Base-by-base conservation (phyloP, 2,329 filamentous ascomycete genomes). In the Fusarium sp. region DNA sequence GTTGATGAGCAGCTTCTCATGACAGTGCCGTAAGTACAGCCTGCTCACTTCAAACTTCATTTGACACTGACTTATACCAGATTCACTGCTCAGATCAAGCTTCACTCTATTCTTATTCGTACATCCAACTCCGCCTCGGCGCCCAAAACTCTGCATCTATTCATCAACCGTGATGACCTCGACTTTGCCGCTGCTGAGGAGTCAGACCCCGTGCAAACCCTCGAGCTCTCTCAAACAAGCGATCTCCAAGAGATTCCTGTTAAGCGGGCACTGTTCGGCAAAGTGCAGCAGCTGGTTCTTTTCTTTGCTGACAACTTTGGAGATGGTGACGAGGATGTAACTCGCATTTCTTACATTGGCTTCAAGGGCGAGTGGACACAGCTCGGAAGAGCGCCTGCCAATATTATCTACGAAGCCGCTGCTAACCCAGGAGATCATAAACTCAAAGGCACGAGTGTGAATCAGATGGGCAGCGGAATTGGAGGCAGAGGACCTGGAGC, bases 341-440 rank as follows among this genome's bases (percentile, higher is more conserved):
- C 93, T 45, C 86, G 89, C 50, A 79, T 98, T 3, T 90, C 85
- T 66, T 99, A 98, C 81, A 69, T 98, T 59, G 96, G 93, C 2
- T 98, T 99, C 84, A 94, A 93, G 81, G 96, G 96, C 25, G 93
- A 97, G 81, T 98, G 93, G 86, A 96, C 96, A 88, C 89, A 90
- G 78, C 81, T 97, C 76, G 96, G 91, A 23, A 76, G 77, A 66
- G 82, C 79, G 77, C 94, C 96, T 2, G 84, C 91, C 9, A 93
- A 91, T 72, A 95, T 98, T 74, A 76, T 97, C 65, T 99, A 98
- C 80, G 96, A 99, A 85, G 92, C 94, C 19, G 95, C 95, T 26
- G 91, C 96, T 37, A 97, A 98, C 79, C 96, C 95, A 14, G 88
- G 83, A 48, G 96, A 99, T 81, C 96, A 99, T 81, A 88, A 86